phyloP scores from a whole-genome alignment of 192 early-diverging fungal species.

The Rhizophagus prolifer region DNA sequence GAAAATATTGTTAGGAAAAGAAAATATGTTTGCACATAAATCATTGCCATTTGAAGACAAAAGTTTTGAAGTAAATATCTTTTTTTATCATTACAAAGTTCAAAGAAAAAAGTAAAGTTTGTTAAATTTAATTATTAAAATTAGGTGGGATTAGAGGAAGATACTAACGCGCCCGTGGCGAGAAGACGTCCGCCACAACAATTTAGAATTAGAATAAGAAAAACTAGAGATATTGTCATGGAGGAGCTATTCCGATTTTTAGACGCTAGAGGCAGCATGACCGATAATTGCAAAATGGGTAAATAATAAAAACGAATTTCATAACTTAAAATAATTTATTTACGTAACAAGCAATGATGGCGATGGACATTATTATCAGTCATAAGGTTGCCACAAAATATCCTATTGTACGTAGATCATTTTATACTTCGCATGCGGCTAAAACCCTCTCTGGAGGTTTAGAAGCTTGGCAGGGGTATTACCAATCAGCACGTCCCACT shows the following conservation, averaged over 20 bases:
- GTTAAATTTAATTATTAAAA: background rate
- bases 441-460: conserved; percentile 61
- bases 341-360: conserved; percentile 48
- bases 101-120: too few species aligned
- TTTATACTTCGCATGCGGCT: conserved; percentile 72
- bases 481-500: conserved; percentile 71
- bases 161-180: background rate
- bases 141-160: conserved; percentile 46
- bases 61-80: conserved; percentile 54
- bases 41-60: conserved; percentile 46
- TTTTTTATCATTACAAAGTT: too few species aligned
- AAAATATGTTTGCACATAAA: conserved; percentile 69
- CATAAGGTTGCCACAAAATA: conserved; percentile 72
- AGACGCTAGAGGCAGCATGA: conserved; percentile 40
- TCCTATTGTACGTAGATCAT: conserved; percentile 83
- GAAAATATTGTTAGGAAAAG: conserved; percentile 66
- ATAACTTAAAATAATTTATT: background rate
- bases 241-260: conserved; percentile 56
- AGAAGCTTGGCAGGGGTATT: conserved; percentile 93
- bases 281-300: conserved; percentile 39
- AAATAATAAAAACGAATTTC: background rate
- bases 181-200: conserved; percentile 42
- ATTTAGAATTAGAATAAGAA: conserved; percentile 66
- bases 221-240: conserved; percentile 59
- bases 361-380: conserved; percentile 78